phyloP scores from a whole-genome alignment of 345 rosid species.

The Eucalyptus shirleyi region DNA sequence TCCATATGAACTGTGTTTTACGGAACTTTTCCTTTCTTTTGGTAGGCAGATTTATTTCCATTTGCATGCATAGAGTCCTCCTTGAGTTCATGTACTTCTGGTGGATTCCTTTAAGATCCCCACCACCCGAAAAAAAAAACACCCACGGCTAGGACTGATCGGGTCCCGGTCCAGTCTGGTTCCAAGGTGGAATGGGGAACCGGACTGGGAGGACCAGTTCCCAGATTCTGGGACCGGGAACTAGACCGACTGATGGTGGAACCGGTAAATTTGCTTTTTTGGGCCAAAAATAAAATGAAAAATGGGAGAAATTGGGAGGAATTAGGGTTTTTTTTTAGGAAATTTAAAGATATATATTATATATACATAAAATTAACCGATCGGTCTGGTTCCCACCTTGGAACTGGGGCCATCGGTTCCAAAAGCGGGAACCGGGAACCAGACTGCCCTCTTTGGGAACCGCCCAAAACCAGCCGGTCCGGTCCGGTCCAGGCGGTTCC shows the following conservation, averaged over 20 bases:
- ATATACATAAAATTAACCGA: too few species aligned
- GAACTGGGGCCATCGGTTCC: too few species aligned
- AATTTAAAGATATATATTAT: too few species aligned
- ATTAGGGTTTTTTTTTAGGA: too few species aligned
- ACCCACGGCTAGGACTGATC: neutral
- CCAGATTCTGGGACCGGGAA: neutral
- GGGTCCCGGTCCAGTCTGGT: neutral
- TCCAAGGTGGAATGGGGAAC: neutral
- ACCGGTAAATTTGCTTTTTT: neutral
- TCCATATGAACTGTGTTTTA: neutral
- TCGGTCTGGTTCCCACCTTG: too few species aligned
- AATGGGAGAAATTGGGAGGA: too few species aligned
- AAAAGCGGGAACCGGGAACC: too few species aligned
- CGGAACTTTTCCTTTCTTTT: neutral
- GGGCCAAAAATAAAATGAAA: too few species aligned
- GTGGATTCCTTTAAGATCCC: neutral
- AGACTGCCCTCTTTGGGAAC: too few species aligned
- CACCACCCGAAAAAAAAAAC: neutral
- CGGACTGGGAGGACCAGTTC: neutral
- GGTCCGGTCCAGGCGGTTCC: too few species aligned
- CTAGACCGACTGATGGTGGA: neutral
- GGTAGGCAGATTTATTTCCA: neutral
- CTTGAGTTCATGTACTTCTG: neutral
- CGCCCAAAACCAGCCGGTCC: too few species aligned
- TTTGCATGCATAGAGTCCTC: neutral